phyloP scores from a whole-genome alignment of 331 rosid genomes.

The Erythrophleum ivorense region DNA sequence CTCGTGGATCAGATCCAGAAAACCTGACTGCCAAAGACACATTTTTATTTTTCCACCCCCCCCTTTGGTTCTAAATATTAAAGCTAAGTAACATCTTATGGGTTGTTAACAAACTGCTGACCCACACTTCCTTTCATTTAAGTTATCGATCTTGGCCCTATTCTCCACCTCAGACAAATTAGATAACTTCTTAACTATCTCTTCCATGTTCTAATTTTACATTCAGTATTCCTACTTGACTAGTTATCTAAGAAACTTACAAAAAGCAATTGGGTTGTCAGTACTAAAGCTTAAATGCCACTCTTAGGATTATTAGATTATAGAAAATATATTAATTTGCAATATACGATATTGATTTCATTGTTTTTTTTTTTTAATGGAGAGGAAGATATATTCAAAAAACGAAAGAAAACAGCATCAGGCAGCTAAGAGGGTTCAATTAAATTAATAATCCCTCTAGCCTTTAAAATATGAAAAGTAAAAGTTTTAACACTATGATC shows the following conservation, averaged over 20 bases:
- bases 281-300: neutral
- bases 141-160: too few species aligned
- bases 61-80: neutral
- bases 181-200: too few species aligned
- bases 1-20: neutral
- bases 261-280: neutral
- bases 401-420: too few species aligned
- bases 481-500: too few species aligned
- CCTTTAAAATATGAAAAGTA: too few species aligned
- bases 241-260: neutral
- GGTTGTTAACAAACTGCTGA: neutral
- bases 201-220: neutral
- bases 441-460: too few species aligned
- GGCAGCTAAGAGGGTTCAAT: too few species aligned
- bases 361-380: too few species aligned
- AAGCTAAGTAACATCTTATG: neutral
- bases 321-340: neutral
- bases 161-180: too few species aligned
- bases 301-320: neutral
- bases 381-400: too few species aligned
- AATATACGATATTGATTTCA: neutral
- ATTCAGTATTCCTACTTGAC: neutral
- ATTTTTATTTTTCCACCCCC: too few species aligned
- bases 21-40: too few species aligned
- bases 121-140: neutral